phyloP scores from a whole-genome alignment of 208 protist species.

The Herpetomonas muscarum region DNA sequence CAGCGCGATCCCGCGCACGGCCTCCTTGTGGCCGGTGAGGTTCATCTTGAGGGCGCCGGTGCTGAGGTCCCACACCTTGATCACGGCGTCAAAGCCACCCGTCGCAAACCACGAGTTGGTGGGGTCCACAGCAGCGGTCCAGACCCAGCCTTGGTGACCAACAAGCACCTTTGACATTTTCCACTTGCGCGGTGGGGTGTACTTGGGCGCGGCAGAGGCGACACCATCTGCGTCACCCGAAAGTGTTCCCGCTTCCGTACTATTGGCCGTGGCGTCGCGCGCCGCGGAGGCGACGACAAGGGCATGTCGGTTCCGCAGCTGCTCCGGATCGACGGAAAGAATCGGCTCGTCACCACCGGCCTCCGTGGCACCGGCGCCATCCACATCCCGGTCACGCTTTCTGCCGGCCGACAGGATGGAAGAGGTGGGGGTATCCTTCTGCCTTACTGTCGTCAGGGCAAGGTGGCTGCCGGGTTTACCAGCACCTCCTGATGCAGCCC shows the following conservation, averaged over 20 bases:
- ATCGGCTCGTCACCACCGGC: conserved; percentile 22
- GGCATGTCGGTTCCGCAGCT: conserved; percentile 44
- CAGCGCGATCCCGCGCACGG: conserved; percentile 84
- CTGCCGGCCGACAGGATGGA: not conserved
- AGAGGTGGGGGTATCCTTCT: not conserved
- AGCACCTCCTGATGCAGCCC: no score
- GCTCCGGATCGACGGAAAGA: conserved; percentile 45
- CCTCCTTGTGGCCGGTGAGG: conserved; percentile 97
- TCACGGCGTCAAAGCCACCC: conserved; percentile 96
- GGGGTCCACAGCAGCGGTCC: conserved; percentile 94
- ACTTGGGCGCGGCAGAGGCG: conserved; percentile 11
- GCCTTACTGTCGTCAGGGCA: no score
- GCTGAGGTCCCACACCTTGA: conserved; percentile 99
- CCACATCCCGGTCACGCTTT: conserved; percentile 29
- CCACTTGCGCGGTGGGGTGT: conserved; percentile 79
- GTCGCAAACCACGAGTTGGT: conserved; percentile 99
- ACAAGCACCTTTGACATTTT: conserved; percentile 93
- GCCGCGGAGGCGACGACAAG: conserved; percentile 25
- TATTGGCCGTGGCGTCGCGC: conserved; percentile 4
- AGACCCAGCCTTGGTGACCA: conserved; percentile 96
- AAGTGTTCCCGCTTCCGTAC: not conserved
- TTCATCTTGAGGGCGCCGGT: conserved; percentile 97
- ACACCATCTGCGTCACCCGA: no score
- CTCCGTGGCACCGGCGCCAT: not conserved
- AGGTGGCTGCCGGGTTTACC: no score